phyloP scores from a whole-genome alignment of 441 rosid species.

The Populus hybrid region DNA sequence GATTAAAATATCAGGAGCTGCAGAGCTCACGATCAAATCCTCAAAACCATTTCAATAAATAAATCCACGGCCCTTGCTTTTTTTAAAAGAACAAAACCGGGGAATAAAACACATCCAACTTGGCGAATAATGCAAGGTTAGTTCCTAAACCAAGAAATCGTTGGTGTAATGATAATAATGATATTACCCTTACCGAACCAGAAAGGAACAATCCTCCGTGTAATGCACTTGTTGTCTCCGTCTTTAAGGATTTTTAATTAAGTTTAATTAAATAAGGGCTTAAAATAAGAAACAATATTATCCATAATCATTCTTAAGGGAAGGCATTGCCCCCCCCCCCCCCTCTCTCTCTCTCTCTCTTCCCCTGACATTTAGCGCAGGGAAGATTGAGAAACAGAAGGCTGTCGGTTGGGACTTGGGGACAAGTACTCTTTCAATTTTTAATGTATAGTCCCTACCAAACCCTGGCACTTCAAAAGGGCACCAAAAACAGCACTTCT shows the following conservation, averaged over 20 bases:
- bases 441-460: background rate
- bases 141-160: background rate
- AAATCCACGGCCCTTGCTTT: no score
- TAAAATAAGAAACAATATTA: background rate
- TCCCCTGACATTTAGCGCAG: background rate
- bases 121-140: background rate
- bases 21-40: background rate
- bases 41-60: no score
- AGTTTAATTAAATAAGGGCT: background rate
- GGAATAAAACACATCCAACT: background rate
- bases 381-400: background rate
- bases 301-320: background rate
- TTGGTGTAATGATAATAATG: background rate
- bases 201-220: background rate
- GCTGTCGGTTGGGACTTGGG: conserved; percentile 3
- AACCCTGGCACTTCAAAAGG: background rate
- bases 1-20: background rate
- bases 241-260: no score
- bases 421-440: background rate
- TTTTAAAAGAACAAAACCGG: background rate
- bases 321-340: background rate
- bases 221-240: background rate
- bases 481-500: background rate
- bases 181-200: no score
- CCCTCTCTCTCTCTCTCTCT: no score